phyloP scores from a whole-genome alignment of 1,139 yeast species.

The Meyerozyma sp. region DNA sequence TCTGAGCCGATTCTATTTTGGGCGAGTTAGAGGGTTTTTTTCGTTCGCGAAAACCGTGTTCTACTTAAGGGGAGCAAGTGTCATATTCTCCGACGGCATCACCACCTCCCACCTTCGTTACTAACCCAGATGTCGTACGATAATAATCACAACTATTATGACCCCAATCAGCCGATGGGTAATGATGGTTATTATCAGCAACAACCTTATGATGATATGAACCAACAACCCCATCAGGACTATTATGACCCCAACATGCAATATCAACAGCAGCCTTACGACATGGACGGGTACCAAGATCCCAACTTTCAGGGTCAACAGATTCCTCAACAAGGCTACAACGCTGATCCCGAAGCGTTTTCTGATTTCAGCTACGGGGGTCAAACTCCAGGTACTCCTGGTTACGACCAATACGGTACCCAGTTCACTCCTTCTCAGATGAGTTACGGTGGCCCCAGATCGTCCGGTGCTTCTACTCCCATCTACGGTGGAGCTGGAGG shows the following conservation, averaged over 20 bases:
- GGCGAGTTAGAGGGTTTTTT: background rate
- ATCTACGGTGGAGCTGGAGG: slow-evolving; percentile 66
- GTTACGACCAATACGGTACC: slow-evolving; percentile 74
- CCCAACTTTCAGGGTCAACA: slow-evolving; percentile 18
- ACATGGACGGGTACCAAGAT: slow-evolving; percentile 45
- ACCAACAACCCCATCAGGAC: slow-evolving; percentile 22
- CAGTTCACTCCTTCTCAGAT: slow-evolving; percentile 78
- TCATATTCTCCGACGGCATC: background rate
- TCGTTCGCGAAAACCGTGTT: background rate
- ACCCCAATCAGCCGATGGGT: slow-evolving; percentile 37
- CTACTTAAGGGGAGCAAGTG: background rate
- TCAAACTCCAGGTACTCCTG: slow-evolving; percentile 63
- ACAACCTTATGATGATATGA: slow-evolving; percentile 34
- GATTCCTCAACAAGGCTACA: slow-evolving; percentile 44
- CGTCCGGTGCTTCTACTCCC: slow-evolving; percentile 95
- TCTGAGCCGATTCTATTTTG: slow-evolving; percentile 1
- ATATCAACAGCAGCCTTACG: slow-evolving; percentile 48
- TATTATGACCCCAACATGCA: slow-evolving; percentile 48
- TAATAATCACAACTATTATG: slow-evolving; percentile 46
- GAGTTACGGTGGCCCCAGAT: slow-evolving; percentile 79
- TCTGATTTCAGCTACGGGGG: slow-evolving; percentile 74
- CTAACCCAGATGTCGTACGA: slow-evolving; percentile 47
- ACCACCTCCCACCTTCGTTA: slow-evolving; percentile 5
- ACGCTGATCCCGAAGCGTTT: slow-evolving; percentile 67
- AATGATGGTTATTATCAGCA: slow-evolving; percentile 46